Evolutionary conservation across 106 monocot genomes (phyloP), one percentile per base, ranked within the genome.

Genomic region (Apostasia ramifera): DNA sequence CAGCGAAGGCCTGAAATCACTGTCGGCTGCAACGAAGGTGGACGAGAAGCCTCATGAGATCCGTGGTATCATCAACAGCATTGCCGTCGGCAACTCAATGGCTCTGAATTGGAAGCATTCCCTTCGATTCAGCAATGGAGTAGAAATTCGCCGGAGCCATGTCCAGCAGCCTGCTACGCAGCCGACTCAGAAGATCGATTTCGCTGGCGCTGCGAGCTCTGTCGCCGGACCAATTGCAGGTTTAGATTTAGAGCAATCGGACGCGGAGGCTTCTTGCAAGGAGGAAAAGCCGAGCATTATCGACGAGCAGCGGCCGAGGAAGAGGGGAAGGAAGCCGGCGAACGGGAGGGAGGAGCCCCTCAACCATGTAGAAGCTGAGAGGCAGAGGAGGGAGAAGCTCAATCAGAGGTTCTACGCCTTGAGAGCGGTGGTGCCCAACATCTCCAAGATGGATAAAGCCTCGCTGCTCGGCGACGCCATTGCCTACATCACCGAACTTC

Each of bases 361-460:
- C 1, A 83, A 83, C 46, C 83, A 88, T 64, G 88, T 89, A 10
- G 88, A 89, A 73, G 88, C 88, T 0, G 88, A 89, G 79, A 69
- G 88, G 53, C 88, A 89, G 68, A 70, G 88, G 43, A 72, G 88
- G 54, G 88, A 89, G 82, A 89, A 89, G 77, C 88, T 89, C 8
- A 89, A 89, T 70, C 88, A 89, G 80, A 15, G 88, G 76, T 89
- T 89, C 71, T 89, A 85, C 41, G 84, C 88, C 0, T 61, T 89
- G 40, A 70, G 88, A 59, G 88, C 88, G 2, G 88, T 89, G 8
- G 88, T 89, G 40, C 88, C 88, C 50, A 89, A 89, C 61, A 89
- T 89, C 40, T 89, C 88, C 0, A 89, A 89, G 76, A 89, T 89
- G 88, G 88, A 88, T 63, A 88, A 88, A 58, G 88, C 88, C 14